Evolutionary conservation across 352 stramenopile species (phyloP).

Genomic region (Phytophthora quininea): DNA sequence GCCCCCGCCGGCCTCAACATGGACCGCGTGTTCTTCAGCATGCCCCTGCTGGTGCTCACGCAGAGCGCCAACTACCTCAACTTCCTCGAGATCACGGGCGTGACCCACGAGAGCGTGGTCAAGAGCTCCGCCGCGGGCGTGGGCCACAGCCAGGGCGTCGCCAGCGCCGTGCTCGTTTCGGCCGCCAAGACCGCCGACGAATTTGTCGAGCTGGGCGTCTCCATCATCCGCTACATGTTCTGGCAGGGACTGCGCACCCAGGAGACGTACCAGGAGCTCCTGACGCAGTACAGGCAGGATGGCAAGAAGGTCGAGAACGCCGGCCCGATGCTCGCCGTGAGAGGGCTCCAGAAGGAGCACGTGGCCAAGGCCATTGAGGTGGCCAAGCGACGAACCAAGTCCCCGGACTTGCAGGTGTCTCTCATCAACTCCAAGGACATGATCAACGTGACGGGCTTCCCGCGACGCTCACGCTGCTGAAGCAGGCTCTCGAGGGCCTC

Average conservation of each 20-base stretch:
- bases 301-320: constrained; percentile 36
- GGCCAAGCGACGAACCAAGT: constrained; percentile 47
- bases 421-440: constrained; percentile 67
- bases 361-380: constrained; percentile 63
- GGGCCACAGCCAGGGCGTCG: constrained; percentile 84
- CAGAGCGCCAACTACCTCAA: constrained; percentile 81
- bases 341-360: constrained; percentile 56
- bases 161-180: constrained; percentile 72
- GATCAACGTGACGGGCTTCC: constrained; percentile 78
- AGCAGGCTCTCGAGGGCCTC: constrained; percentile 50
- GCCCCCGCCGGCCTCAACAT: constrained; percentile 11
- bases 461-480: constrained; percentile 56
- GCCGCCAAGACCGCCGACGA: constrained; percentile 56
- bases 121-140: constrained; percentile 47
- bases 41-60: constrained; percentile 77
- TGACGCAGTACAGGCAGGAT: constrained; percentile 37
- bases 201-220: constrained; percentile 51
- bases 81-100: constrained; percentile 56
- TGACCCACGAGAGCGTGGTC: constrained; percentile 68
- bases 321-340: constrained; percentile 78
- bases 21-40: constrained; percentile 71
- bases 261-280: constrained; percentile 48
- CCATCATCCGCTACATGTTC: constrained; percentile 80
- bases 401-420: constrained; percentile 67
- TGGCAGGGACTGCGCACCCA: constrained; percentile 81